Evolutionary conservation across 306 rosid genomes (phyloP).

Genomic region (Canavalia gladiata): DNA sequence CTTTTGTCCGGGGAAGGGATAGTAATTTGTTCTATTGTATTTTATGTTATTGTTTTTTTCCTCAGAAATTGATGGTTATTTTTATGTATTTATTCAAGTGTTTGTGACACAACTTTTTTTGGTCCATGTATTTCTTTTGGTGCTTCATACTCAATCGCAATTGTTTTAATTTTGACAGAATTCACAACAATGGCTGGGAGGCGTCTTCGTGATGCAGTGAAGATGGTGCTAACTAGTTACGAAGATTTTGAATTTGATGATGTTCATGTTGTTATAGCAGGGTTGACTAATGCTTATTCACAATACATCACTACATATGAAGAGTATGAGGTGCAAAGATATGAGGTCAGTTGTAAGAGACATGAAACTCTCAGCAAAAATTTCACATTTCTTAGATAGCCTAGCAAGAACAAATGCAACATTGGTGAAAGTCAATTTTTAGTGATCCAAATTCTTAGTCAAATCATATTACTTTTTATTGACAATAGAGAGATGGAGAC

Average conservation of each 20-base stretch:
- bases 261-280: constrained; percentile 79
- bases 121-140: constrained; percentile 23
- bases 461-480: constrained; percentile 6
- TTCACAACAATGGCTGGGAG: constrained; percentile 97
- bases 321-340: constrained; percentile 90
- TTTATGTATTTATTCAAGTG: neutral
- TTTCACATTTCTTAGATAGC: neutral
- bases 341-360: constrained; percentile 75
- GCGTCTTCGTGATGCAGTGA: constrained; percentile 92
- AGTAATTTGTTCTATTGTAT: neutral
- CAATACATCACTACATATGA: constrained; percentile 87
- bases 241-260: constrained; percentile 55
- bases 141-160: constrained; percentile 35
- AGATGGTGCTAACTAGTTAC: constrained; percentile 57
- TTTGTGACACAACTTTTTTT: neutral
- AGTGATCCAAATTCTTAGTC: constrained; percentile 29
- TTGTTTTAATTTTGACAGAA: constrained; percentile 59
- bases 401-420: constrained; percentile 9
- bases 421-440: neutral
- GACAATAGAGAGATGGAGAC: neutral
- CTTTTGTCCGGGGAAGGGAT: neutral
- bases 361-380: constrained; percentile 20
- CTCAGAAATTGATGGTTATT: constrained; percentile 13
- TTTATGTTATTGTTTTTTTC: constrained; percentile 15
- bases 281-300: constrained; percentile 88